Evolutionary conservation across 148 eudicot species (phyloP).

Genomic region (Fallopia convolvulus): DNA sequence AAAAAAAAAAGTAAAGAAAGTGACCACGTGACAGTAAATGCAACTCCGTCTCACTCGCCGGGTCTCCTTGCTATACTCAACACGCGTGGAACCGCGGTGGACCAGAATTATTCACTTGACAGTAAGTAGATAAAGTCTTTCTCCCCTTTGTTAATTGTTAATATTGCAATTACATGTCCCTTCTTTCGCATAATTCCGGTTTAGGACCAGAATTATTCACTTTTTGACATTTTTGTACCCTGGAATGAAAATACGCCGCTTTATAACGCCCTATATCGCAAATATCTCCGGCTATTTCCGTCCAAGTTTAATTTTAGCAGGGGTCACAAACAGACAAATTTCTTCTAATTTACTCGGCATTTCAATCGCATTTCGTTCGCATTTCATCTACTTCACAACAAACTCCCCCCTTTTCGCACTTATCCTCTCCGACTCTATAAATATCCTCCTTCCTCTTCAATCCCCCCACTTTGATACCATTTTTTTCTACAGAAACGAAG

Average conservation of each 20-base stretch:
- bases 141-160: not conserved
- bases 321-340: not conserved
- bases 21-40: conserved; percentile 30
- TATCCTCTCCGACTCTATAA: conserved; percentile 27
- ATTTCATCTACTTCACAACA: conserved; percentile 29
- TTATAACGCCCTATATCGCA: not conserved
- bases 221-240: not conserved
- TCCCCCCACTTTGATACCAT: not conserved
- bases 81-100: not conserved
- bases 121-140: no score
- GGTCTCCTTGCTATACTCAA: conserved; percentile 14
- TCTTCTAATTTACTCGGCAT: conserved; percentile 23
- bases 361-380: conserved; percentile 35
- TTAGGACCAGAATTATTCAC: not conserved
- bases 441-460: conserved; percentile 14
- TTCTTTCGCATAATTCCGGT: not conserved
- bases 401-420: conserved; percentile 14
- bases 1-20: not conserved
- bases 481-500: not conserved
- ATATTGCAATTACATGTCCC: not conserved
- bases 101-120: no score
- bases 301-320: not conserved
- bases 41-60: conserved; percentile 33
- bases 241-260: not conserved
- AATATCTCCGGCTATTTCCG: not conserved